Base-by-base conservation (phyloP, 2,329 filamentous ascomycete genomes). In the Thermothelomyces thermophilus region DNA sequence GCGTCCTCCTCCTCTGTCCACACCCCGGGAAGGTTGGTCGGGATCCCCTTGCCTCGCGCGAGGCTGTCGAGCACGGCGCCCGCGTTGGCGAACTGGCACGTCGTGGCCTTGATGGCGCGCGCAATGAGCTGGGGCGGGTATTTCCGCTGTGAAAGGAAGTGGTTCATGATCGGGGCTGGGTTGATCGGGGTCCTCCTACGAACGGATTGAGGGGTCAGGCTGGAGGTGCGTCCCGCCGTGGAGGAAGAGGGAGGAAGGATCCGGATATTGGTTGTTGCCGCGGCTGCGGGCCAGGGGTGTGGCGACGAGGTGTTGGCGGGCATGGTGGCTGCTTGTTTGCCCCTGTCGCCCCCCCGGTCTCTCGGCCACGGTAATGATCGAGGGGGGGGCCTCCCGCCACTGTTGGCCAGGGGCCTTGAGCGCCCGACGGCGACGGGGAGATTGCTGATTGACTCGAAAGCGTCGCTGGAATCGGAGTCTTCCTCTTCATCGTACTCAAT, bases 21-120 rank as follows among this genome's bases (percentile, higher is more conserved):
- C 26, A 53, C 53, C 17, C 56, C 62, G 40, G 53, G 47, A 17
- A 52, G 56, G 13, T 55, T 48, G 4, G 46, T 20, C 3, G 50
- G 53, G 4, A 52, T 28, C 1, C 41, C 40, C 1, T 26, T 6
- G 1, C 47, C 43, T 1, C 7, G 17, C 56, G 46, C 1, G 39
- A 53, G 10, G 31, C 47, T 52, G 22, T 16, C 56, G 50, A 48
- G 43, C 48, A 26, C 52, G 2, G n/a, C 7, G 3, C 2, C 26
- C 5, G 43, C 31, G 6, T 20, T 19, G 30, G 17, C 4, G 33
- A 30, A 8, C 9, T 36, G 20, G 31, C 26, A 42, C 11, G 17
- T 36, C 3, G 46, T 48, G 22, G 50, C 44, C 2, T 9, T 31
- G 13, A 48, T 28, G 10, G 51, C 48, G 31, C 44, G 48, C 0